phyloP scores from a whole-genome alignment of 1,284 basidiomycete species.

The Fereydounia khargensis region DNA sequence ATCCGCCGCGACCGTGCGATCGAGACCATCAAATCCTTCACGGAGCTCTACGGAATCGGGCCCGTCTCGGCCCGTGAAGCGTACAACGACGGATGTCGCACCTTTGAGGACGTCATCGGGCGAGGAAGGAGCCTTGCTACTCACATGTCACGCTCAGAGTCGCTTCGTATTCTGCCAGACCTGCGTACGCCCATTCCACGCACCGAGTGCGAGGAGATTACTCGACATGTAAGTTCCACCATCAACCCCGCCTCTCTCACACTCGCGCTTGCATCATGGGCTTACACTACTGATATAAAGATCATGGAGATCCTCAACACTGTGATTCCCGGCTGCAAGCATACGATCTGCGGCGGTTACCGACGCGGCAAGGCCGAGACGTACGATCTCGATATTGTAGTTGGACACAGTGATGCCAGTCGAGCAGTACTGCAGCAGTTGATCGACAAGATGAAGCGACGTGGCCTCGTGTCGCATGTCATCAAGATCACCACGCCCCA shows the following conservation, averaged over 20 bases:
- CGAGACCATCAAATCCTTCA: conserved; percentile 38
- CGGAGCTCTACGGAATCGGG: conserved; percentile 49
- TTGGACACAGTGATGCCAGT: conserved; percentile 13
- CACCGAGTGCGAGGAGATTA: conserved; percentile 28
- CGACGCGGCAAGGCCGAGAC: conserved; percentile 32
- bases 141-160: conserved; percentile 24
- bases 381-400: conserved; percentile 43
- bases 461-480: conserved; percentile 29
- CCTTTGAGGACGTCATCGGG: conserved; percentile 39
- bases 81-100: conserved; percentile 42
- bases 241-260: too few relatives aligned
- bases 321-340: conserved; percentile 6
- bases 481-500: conserved; percentile 30
- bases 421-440: conserved; percentile 19
- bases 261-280: too few relatives aligned
- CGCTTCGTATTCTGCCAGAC: conserved; percentile 34
- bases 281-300: too few relatives aligned
- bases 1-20: conserved; percentile 40
- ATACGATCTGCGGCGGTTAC: conserved; percentile 43
- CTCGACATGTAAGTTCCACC: too few relatives aligned
- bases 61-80: conserved; percentile 40
- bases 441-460: conserved; percentile 19
- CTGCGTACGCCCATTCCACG: conserved; percentile 25
- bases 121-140: conserved; percentile 27
- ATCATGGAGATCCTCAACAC: conserved; percentile 17